Evolutionary conservation across 345 rosid genomes (phyloP).

Genomic region (Arabidopsis thaliana): DNA sequence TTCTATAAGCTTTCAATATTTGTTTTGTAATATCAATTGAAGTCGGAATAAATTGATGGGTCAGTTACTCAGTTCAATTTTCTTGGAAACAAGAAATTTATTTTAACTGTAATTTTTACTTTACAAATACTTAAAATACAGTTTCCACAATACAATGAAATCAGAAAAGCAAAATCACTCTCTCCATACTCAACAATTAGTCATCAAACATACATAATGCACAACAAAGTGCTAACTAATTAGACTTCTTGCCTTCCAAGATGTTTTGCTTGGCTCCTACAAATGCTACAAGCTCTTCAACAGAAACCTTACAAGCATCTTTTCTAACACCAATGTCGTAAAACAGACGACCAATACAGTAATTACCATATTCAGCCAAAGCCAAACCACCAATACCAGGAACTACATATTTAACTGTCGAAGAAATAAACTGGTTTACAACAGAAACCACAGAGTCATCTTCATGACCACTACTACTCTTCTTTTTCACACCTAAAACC

Average conservation of each 20-base stretch:
- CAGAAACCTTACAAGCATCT: constrained; percentile 54
- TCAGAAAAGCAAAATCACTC: constrained; percentile 12
- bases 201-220: not conserved
- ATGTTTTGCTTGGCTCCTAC: constrained; percentile 3
- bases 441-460: constrained; percentile 39
- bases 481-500: constrained; percentile 24
- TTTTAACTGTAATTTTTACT: not conserved
- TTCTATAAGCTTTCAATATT: too few species aligned
- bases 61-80: not conserved
- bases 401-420: constrained; percentile 59
- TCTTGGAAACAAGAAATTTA: not conserved
- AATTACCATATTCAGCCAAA: constrained; percentile 45
- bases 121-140: constrained; percentile 3
- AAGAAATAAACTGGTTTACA: constrained; percentile 34
- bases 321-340: constrained; percentile 70
- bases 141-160: constrained; percentile 15
- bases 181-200: not conserved
- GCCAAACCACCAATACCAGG: constrained; percentile 66
- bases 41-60: too few species aligned
- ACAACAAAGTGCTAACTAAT: not conserved
- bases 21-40: too few species aligned
- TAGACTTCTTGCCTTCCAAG: not conserved
- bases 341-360: constrained; percentile 47
- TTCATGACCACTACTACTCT: constrained; percentile 8
- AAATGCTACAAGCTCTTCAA: constrained; percentile 36